Conservation (phyloP, 2,329 filamentous ascomycete genomes). For the Escovopsis sp. region DNA sequence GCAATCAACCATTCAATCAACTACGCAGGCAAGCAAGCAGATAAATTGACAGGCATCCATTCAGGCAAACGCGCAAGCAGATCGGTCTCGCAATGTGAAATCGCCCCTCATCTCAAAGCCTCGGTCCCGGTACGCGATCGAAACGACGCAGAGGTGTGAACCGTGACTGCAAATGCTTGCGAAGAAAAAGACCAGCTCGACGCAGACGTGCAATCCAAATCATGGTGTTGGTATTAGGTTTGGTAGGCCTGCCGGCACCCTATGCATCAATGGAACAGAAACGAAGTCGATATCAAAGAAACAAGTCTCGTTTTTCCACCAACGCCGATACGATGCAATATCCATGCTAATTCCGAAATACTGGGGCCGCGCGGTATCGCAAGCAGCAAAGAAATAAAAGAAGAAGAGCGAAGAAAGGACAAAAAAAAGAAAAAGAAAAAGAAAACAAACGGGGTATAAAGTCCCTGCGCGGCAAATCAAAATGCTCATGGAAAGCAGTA, state of each 20-base stretch:
- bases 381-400: conserved; percentile 2
- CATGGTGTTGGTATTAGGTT: conserved; percentile 1
- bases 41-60: too few relatives aligned
- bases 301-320: conserved; percentile 9
- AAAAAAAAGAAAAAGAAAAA: too few relatives aligned
- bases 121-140: too few relatives aligned
- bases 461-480: neutral
- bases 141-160: too few relatives aligned
- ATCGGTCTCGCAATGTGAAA: too few relatives aligned
- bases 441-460: conserved; percentile 3
- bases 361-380: conserved; percentile 9
- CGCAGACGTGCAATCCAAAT: neutral
- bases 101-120: too few relatives aligned
- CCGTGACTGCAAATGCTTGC: too few relatives aligned
- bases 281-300: conserved; percentile 3
- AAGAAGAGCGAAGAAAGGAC: too few relatives aligned
- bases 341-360: conserved; percentile 14
- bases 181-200: neutral
- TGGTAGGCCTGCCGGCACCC: neutral
- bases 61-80: too few relatives aligned
- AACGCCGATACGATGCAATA: conserved; percentile 21
- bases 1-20: too few relatives aligned
- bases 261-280: conserved; percentile 3
- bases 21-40: too few relatives aligned
- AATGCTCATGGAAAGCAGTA: neutral